Evolutionary conservation across 2,329 filamentous ascomycete genomes (phyloP).

Genomic region (Pestalotiopsis sp.): DNA sequence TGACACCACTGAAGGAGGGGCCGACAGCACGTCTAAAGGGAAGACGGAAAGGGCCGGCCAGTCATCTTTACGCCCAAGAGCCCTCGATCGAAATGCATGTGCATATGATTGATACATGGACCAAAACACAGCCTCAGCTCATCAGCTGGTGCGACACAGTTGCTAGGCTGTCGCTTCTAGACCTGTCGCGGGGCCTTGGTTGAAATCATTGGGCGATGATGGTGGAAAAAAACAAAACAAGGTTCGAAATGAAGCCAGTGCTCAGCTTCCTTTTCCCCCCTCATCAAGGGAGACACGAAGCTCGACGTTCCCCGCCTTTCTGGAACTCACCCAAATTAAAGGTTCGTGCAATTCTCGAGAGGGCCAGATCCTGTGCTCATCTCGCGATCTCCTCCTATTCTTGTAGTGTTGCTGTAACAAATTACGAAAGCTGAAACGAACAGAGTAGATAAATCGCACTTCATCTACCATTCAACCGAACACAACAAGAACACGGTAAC

Average conservation of each 20-base stretch:
- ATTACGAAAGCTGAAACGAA: not conserved
- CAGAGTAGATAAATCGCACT: not conserved
- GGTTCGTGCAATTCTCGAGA: not conserved
- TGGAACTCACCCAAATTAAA: not conserved
- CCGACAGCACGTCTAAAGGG: not conserved
- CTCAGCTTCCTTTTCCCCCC: not conserved
- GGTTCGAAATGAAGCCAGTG: not conserved
- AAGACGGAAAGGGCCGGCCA: not conserved
- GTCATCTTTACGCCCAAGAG: not conserved
- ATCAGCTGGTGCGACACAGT: not conserved
- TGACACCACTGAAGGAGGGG: not conserved
- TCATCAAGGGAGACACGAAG: not conserved
- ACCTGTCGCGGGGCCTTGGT: not conserved
- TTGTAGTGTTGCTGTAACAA: not conserved
- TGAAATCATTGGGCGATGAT: not conserved
- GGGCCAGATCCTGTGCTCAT: not conserved
- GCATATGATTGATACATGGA: not conserved
- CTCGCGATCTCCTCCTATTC: not conserved
- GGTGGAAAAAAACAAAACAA: not conserved
- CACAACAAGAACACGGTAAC: conserved; percentile 5
- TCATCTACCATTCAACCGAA: not conserved
- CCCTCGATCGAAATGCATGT: not conserved
- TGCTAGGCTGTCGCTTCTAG: not conserved
- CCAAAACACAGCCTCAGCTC: not conserved
- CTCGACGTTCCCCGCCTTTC: not conserved